Percentiles rank a stretch among this genome's conserved stretches.
These are phyloP conservation scores for Grammothele lineata DNA, from an alignment of 768 basidiomycete genomes.

Conservation along the genomic window DNA sequence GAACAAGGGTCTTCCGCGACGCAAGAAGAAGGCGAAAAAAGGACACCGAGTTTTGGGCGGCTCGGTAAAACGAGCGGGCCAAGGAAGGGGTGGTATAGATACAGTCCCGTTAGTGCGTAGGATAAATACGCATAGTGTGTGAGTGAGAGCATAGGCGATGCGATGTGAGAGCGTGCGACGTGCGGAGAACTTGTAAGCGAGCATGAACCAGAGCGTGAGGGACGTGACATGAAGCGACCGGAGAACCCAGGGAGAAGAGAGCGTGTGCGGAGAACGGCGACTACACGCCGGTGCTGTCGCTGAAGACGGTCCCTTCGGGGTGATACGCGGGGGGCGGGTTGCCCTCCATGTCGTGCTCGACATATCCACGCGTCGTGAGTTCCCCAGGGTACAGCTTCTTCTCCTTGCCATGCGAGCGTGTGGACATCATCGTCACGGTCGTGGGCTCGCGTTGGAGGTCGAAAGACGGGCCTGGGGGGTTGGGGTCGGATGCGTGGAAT, in stretches of 20 bases:
- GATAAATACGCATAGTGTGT: slow-evolving; percentile 8
- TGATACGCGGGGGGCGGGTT: slow-evolving; percentile 14
- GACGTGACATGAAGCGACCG: not conserved
- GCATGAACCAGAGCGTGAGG: slow-evolving; percentile 2
- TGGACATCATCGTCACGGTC: not conserved
- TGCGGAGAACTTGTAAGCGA: not conserved
- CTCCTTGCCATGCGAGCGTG: slow-evolving; percentile 9
- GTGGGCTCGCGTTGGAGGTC: slow-evolving; percentile 12
- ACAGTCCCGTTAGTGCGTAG: not conserved
- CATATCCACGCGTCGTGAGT: slow-evolving; percentile 21
- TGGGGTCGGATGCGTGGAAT: slow-evolving; percentile 30
- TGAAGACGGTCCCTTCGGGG: slow-evolving; percentile 11
- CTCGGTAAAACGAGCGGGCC: not conserved
- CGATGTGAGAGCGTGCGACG: slow-evolving; percentile 9
- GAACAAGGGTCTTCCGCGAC: too few species aligned
- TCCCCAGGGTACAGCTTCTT: slow-evolving; percentile 19
- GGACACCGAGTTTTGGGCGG: too few species aligned
- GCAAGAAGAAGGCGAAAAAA: not conserved
- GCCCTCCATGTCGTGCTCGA: slow-evolving; percentile 15
- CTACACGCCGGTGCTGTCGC: slow-evolving; percentile 9
- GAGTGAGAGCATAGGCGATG: slow-evolving; percentile 5
- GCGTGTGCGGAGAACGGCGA: too few species aligned
- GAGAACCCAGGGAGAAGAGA: not conserved
- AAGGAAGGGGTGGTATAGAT: not conserved
- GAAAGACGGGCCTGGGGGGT: not conserved